Evolutionary conservation across 805 yeast species (phyloP), one percentile per base, ranked within the genome.

Genomic region (Metschnikowia shivogae): DNA sequence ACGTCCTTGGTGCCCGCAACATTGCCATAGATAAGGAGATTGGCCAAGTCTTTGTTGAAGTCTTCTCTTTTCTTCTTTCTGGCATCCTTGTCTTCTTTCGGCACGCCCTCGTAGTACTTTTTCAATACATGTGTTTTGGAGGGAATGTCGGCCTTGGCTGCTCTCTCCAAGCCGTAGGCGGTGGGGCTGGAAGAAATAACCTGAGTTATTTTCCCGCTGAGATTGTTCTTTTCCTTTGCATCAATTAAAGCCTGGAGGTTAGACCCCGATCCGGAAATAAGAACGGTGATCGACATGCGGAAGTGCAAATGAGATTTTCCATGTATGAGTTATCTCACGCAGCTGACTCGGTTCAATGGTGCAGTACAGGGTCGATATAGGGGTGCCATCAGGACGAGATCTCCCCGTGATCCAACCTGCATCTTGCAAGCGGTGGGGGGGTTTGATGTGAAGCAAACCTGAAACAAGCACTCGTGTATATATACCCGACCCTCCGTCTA

Each of bases 181-280:
- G 76, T 77, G 6, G 84, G 69, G 36, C 85, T 80, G 12, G 97
- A 90, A 8, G 98, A 89, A 24, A 93, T 78, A 38, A 93, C 98
- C 57, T 81, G 80, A 26, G 79, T 74, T 42, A 93, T 86, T 28
- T 71, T 68, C 1, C 80, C 84, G 9, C 75, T 70, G 30, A 70
- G 45, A 58, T 72, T 36, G 72, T 67, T 46, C 44, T 54, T 22
- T 68, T 72, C 12, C 58, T 64, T 59, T 11, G 92, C 86, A 63
- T 93, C 96, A 29, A 93, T 89, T 33, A 93, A 71, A 0, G 99
- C 98, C 63, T 93, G 99, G 33, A 93, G 71, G 60, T 93, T 93
- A n/a, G 97, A 82, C 1, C 99, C 99, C 26, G 85, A 84, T 0
- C 99, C 99, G 0, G 98, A 90, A 19, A 93, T 93, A 32, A 93